Conservation (phyloP, 148 eudicot species). For the Heliosperma pusillum region DNA sequence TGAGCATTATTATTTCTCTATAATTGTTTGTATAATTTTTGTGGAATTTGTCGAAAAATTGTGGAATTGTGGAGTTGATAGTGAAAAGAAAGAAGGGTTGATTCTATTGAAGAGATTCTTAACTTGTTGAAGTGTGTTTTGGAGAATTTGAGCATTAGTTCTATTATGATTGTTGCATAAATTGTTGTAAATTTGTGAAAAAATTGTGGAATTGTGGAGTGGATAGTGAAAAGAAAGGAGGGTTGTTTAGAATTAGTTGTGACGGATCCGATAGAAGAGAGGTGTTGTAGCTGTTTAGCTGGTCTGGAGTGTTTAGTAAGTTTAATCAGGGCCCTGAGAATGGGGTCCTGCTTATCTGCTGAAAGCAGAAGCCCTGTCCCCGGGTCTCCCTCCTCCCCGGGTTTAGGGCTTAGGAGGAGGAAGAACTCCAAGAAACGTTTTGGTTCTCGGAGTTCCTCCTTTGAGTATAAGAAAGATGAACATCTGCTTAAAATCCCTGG, state of each 20-base stretch:
- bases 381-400: slow-evolving; percentile 42
- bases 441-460: slow-evolving; percentile 61
- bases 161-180: slow-evolving; percentile 4
- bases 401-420: slow-evolving; percentile 49
- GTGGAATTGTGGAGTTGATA: not conserved
- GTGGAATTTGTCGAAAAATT: not conserved
- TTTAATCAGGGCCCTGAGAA: slow-evolving; percentile 91
- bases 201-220: not conserved
- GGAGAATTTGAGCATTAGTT: not conserved
- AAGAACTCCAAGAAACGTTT: slow-evolving; percentile 50
- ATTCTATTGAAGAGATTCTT: not conserved
- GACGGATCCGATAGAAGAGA: slow-evolving; percentile 57
- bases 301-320: slow-evolving; percentile 89
- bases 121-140: not conserved
- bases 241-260: slow-evolving; percentile 27
- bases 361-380: slow-evolving; percentile 90
- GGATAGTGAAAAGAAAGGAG: not conserved
- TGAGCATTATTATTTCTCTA: not conserved
- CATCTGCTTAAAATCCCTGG: slow-evolving; percentile 65
- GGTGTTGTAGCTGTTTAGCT: slow-evolving; percentile 52
- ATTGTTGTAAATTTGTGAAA: not conserved
- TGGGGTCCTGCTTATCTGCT: slow-evolving; percentile 96
- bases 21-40: slow-evolving; percentile 1
- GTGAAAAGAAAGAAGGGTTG: not conserved
- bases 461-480: slow-evolving; percentile 62